Evolutionary conservation across 176 grass and related monocot species (phyloP).

Genomic region (Guadua angustifolia): DNA sequence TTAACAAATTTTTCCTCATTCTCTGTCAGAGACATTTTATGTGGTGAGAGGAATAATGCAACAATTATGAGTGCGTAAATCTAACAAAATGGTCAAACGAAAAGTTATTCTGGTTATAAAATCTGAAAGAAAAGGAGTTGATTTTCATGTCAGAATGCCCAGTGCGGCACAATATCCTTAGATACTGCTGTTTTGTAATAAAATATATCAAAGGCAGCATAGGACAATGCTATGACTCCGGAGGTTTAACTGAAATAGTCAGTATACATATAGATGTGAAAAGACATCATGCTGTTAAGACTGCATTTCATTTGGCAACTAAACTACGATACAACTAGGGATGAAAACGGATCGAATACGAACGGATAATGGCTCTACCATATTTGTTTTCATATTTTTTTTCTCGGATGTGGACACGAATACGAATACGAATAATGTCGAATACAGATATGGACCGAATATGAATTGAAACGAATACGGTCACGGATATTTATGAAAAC

Average conservation of each 20-base stretch:
- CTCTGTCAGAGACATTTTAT: slow-evolving; percentile 58
- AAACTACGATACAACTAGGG: slow-evolving; percentile 2
- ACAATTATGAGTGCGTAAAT: neutral
- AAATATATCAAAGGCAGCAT: slow-evolving; percentile 8
- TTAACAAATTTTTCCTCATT: slow-evolving; percentile 97
- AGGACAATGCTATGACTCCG: slow-evolving; percentile 21
- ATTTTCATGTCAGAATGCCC: neutral
- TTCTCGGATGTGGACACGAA: no score
- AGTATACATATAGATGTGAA: neutral
- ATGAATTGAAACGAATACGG: no score
- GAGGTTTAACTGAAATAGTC: neutral
- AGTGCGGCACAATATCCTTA: neutral
- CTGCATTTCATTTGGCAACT: slow-evolving; percentile 25
- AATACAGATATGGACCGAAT: no score
- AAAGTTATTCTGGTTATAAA: slow-evolving; percentile 20
- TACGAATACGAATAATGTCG: no score
- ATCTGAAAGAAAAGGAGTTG: slow-evolving; percentile 13
- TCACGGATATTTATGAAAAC: no score
- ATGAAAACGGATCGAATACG: no score
- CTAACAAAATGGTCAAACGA: neutral
- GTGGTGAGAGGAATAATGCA: slow-evolving; percentile 28
- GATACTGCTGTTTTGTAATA: neutral
- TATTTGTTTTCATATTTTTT: no score
- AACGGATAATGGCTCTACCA: no score
- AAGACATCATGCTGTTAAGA: slow-evolving; percentile 20